These are phyloP conservation scores for Pythium scleroteichum DNA, from an alignment of 352 stramenopile genomes.

Conservation along the genomic window DNA sequence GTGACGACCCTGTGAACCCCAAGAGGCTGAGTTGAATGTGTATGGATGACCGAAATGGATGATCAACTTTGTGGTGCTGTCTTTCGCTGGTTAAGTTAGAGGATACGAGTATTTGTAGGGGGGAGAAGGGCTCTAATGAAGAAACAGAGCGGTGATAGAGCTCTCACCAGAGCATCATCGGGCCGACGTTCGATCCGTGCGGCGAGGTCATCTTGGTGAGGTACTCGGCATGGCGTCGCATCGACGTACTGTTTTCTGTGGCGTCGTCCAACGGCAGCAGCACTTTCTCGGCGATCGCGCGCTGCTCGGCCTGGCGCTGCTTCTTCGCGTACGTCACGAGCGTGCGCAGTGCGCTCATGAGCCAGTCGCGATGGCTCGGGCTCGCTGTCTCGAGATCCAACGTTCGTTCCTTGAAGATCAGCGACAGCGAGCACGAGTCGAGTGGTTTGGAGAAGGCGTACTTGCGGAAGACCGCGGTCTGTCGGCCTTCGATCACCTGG, in stretches of 20 bases:
- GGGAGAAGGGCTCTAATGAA: too few relatives aligned
- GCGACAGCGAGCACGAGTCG: constrained; percentile 64
- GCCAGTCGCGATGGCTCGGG: constrained; percentile 76
- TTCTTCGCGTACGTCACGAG: constrained; percentile 72
- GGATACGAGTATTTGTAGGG: too few relatives aligned
- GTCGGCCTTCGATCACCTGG: constrained; percentile 64
- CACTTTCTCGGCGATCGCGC: constrained; percentile 67
- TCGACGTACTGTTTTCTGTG: constrained; percentile 6
- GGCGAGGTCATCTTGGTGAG: not conserved
- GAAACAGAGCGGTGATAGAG: not conserved
- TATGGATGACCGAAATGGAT: too few relatives aligned
- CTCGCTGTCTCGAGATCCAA: constrained; percentile 82
- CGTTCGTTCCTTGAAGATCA: constrained; percentile 75
- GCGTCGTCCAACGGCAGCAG: constrained; percentile 21
- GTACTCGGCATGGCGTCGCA: constrained; percentile 2
- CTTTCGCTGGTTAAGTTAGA: too few relatives aligned
- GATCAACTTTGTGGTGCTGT: too few relatives aligned
- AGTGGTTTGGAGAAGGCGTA: constrained; percentile 46
- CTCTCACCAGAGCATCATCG: constrained; percentile 18
- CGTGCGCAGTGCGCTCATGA: constrained; percentile 74
- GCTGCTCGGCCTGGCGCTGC: constrained; percentile 70
- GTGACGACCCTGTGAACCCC: too few relatives aligned
- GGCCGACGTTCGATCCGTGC: constrained; percentile 7
- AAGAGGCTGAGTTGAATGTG: too few relatives aligned
- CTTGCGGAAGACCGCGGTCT: constrained; percentile 81